Conservation (phyloP, 768 basidiomycete genomes). For the Zangia roseola region DNA sequence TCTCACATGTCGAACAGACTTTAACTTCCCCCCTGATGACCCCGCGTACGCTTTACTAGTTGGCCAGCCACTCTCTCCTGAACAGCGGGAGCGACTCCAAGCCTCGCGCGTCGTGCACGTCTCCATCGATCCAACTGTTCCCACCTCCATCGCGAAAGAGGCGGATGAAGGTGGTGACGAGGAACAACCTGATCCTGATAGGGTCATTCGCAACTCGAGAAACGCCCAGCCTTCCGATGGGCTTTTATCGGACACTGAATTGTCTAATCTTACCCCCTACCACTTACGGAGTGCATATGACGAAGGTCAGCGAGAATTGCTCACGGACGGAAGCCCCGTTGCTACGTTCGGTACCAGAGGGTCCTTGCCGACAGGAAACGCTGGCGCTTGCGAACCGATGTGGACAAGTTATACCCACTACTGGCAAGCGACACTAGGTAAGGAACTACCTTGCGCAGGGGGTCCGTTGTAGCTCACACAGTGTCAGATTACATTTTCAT, state of each 20-base stretch:
- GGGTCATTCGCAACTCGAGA: slow-evolving; percentile 73
- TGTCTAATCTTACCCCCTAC: slow-evolving; percentile 43
- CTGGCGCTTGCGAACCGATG: slow-evolving; percentile 70
- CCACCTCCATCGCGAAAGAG: slow-evolving; percentile 23
- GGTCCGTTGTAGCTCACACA: slow-evolving; percentile 6
- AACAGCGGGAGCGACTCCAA: slow-evolving; percentile 52
- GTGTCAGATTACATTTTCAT: slow-evolving; percentile 87
- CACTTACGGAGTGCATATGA: slow-evolving; percentile 70
- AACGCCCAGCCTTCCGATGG: slow-evolving; percentile 59
- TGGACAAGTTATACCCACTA: slow-evolving; percentile 90
- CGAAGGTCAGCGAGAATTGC: slow-evolving; percentile 38
- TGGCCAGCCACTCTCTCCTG: slow-evolving; percentile 52
- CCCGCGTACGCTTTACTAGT: slow-evolving; percentile 78
- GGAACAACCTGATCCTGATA: slow-evolving; percentile 55
- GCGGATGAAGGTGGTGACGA: slow-evolving; percentile 41
- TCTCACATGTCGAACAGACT: slow-evolving; percentile 51
- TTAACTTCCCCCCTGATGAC: slow-evolving; percentile 86
- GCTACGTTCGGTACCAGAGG: slow-evolving; percentile 55
- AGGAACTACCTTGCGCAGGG: slow-evolving; percentile 12
- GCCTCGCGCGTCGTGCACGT: slow-evolving; percentile 71
- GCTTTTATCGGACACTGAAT: slow-evolving; percentile 57
- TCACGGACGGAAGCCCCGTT: slow-evolving; percentile 14
- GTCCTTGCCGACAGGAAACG: slow-evolving; percentile 36
- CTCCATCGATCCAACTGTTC: slow-evolving; percentile 63
- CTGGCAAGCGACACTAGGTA: slow-evolving; percentile 82